Evolutionary conservation across 768 basidiomycete species (phyloP).

Genomic region (Termitomyces titanicus): DNA sequence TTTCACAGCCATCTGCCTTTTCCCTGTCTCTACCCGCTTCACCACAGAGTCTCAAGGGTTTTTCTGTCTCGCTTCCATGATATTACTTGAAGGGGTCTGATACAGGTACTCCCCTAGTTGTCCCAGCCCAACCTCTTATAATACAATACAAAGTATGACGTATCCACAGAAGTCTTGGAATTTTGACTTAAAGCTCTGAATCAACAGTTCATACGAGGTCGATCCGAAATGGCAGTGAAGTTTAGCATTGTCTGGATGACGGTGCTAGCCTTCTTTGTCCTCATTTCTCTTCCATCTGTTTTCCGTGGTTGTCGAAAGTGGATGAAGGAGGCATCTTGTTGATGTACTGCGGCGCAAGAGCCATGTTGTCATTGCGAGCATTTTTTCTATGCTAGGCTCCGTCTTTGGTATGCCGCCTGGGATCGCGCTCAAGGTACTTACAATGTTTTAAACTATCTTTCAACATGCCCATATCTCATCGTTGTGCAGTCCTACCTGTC

Average conservation of each 20-base stretch:
- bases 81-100: no score
- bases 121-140: conserved; percentile 57
- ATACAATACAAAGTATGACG: conserved; percentile 66
- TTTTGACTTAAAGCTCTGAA: no score
- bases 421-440: conserved; percentile 54
- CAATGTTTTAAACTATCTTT: neutral
- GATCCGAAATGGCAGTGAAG: conserved; percentile 77
- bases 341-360: conserved; percentile 35
- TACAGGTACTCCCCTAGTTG: conserved; percentile 52
- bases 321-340: conserved; percentile 39
- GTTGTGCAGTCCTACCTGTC: conserved; percentile 49
- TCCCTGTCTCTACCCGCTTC: no score
- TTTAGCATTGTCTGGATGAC: conserved; percentile 74
- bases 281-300: conserved; percentile 45
- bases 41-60: no score
- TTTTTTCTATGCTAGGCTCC: conserved; percentile 32
- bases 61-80: no score
- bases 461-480: neutral
- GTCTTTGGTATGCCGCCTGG: conserved; percentile 47
- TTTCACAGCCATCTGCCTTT: no score
- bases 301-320: conserved; percentile 29
- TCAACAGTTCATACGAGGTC: conserved; percentile 63
- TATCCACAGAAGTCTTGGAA: no score
- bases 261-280: conserved; percentile 44
- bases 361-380: conserved; percentile 10